Evolutionary conservation across 176 grass and related monocot genomes (phyloP).

Genomic region (Aegilops umbellulata): DNA sequence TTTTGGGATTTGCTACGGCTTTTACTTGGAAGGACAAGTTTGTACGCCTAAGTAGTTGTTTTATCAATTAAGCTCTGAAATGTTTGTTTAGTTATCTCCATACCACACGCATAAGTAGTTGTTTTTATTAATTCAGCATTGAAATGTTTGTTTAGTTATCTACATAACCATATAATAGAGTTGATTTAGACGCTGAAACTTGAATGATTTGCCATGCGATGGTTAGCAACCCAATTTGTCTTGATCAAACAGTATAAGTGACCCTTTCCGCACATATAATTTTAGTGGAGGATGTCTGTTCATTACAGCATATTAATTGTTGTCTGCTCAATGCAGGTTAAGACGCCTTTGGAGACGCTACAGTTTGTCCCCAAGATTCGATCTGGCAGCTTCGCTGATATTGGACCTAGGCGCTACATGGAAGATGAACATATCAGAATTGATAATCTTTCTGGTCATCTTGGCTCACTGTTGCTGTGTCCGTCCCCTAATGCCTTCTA

Average conservation of each 20-base stretch:
- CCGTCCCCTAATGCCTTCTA: constrained; percentile 80
- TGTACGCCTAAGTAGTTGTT: not conserved
- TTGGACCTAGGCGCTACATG: constrained; percentile 77
- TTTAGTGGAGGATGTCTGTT: not conserved
- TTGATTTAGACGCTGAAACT: not conserved
- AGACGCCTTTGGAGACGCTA: constrained; percentile 21
- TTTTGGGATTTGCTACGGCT: not conserved
- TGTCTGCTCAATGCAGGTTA: constrained; percentile 50
- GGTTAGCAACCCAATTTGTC: not conserved
- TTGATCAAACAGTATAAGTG: not conserved
- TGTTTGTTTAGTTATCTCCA: not conserved
- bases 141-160: not conserved
- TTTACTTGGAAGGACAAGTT: not conserved
- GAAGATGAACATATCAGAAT: constrained; percentile 93
- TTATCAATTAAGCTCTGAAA: not conserved
- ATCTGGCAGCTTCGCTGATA: constrained; percentile 84
- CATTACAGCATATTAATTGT: not conserved
- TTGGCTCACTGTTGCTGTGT: constrained; percentile 54
- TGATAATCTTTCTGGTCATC: constrained; percentile 73
- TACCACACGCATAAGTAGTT: not conserved
- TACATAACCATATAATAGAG: not conserved
- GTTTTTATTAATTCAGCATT: not conserved
- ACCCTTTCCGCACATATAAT: not conserved
- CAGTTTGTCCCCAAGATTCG: constrained; percentile 61
- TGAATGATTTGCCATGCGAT: not conserved